Evolutionary conservation across 2,329 filamentous ascomycete species (phyloP), one percentile per base, ranked within the genome.

Genomic region (Calonectria ilicicola): DNA sequence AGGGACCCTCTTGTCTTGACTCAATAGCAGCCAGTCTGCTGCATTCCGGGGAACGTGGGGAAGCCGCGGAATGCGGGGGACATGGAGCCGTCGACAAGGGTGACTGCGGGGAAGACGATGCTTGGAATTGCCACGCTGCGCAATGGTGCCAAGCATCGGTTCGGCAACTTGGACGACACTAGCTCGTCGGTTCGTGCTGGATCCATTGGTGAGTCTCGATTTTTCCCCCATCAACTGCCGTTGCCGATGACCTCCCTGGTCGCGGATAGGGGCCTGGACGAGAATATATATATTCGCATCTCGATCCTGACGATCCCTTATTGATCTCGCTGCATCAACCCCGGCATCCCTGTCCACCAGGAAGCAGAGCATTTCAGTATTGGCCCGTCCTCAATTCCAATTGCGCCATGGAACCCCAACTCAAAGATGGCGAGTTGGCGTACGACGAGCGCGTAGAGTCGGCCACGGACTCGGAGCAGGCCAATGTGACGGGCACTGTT

Each of bases 401-500:
- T 42, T 42, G 40, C 40, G 40, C 40, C 15, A 42, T 42, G 40
- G 15, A 42, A 42, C 15, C 15, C 40, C 40, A 42, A 42, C 40
- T 42, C 49, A 56, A 56, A 35, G 49, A 56, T 19, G 10, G 27
- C 19, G 49, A 56, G 49, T 53, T 53, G 49, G 49, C 17, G 17
- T 19, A 17, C 19, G 49, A 32, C 19, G 49, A 53, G 26, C 49
- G 19, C 49, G 17, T 53, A n/a, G 49, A 53, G 27, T n/a, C 19
- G 32, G 10, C 49, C 8, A n/a, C 17, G 5, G 17, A 53, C 5
- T n/a, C 17, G 29, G 44, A 19, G 5, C 27, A 65, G 9, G 32
- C 32, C 7, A 19, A 51, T 15, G 29, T 21, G 19, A 38, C 46
- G n/a, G 71, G 71, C n/a, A 70, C 62, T 12, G 64, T 67, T 29